Conservation (phyloP, 169 alveolate genomes). For the Plasmodium inui region DNA sequence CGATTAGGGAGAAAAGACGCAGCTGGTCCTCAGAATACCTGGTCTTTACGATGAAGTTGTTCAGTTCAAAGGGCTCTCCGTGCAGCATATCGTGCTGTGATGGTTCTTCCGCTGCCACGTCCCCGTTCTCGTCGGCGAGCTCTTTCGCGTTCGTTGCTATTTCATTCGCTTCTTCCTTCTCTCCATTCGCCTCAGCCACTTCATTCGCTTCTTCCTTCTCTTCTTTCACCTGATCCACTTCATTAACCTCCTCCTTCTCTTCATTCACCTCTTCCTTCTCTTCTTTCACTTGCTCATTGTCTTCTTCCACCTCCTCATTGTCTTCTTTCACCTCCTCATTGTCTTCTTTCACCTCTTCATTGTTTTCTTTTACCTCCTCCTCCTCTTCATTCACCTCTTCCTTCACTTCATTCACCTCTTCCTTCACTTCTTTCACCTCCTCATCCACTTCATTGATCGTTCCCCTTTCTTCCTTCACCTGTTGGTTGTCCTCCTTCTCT, state of each 20-base stretch:
- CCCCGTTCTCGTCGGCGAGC: not conserved
- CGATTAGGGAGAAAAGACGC: constrained; percentile 38
- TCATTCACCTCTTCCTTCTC: not conserved
- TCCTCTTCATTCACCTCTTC: not conserved
- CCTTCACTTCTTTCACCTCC: not conserved
- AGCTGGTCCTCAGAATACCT: constrained; percentile 54
- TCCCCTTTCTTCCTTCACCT: not conserved
- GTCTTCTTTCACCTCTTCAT: not conserved
- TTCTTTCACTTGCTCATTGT: not conserved
- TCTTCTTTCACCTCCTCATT: not conserved
- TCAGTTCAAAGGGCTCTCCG: constrained; percentile 24
- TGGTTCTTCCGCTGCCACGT: not conserved
- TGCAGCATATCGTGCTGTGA: not conserved
- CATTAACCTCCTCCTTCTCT: not conserved
- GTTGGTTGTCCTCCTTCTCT: not conserved
- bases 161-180: not conserved
- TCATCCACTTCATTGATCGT: not conserved
- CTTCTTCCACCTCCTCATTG: not conserved
- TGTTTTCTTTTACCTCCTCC: too few species aligned
- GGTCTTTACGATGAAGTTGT: constrained; percentile 43
- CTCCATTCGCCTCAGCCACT: not conserved
- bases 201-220: not conserved
- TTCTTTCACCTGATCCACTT: not conserved
- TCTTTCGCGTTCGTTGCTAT: not conserved
- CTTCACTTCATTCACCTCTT: not conserved